These are phyloP conservation scores for Astrothelium subdiscretum DNA, from an alignment of 495 filamentous ascomycete species.

Conservation along the genomic window DNA sequence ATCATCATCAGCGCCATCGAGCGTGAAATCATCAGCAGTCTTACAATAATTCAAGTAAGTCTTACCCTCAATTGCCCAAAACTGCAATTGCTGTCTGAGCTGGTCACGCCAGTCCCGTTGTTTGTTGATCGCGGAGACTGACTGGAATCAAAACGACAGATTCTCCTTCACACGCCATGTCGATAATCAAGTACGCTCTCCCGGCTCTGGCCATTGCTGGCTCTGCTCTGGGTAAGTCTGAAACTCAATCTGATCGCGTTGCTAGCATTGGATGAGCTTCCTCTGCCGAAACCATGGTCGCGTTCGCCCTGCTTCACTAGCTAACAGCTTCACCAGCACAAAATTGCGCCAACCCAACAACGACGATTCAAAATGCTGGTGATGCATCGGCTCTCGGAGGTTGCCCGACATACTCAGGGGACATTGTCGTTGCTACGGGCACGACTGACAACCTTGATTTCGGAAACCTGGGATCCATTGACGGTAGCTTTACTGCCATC, in stretches of 20 bases:
- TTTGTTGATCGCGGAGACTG: neutral
- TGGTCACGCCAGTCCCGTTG: neutral
- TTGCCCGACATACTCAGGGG: constrained; percentile 61
- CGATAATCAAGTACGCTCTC: constrained; percentile 60
- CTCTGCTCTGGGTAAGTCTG: constrained; percentile 51
- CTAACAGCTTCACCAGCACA: constrained; percentile 23
- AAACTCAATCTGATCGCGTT: neutral
- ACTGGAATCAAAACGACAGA: neutral
- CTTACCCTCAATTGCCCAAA: neutral
- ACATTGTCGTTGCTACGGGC: constrained; percentile 49
- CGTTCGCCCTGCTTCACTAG: constrained; percentile 6
- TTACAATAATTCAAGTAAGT: constrained; percentile 1
- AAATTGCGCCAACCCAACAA: constrained; percentile 34
- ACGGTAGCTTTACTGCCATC: constrained; percentile 51
- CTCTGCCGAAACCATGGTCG: constrained; percentile 6
- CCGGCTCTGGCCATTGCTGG: constrained; percentile 59
- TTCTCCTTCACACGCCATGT: constrained; percentile 41
- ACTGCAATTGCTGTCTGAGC: neutral
- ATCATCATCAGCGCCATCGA: neutral
- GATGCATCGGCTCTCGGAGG: constrained; percentile 57
- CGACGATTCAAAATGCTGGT: constrained; percentile 52
- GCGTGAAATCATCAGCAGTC: neutral
- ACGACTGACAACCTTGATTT: constrained; percentile 42
- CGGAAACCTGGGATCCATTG: constrained; percentile 48
- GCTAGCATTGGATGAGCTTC: neutral